These are phyloP conservation scores for Exserohilum turcica DNA, from an alignment of 2,329 filamentous ascomycete species.

Conservation along the genomic window DNA sequence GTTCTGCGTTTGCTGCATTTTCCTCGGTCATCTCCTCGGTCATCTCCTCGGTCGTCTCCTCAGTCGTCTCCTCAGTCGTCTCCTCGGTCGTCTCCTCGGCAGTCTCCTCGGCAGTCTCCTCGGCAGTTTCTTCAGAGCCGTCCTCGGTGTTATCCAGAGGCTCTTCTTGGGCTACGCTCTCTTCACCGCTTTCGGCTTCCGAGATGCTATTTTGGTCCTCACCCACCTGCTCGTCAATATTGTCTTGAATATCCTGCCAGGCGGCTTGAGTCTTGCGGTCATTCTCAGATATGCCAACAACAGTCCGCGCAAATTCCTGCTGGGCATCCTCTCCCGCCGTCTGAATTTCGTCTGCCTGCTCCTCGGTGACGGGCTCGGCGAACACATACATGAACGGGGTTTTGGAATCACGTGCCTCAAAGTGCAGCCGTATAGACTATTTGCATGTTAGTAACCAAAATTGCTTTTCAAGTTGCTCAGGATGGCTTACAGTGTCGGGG, in stretches of 20 bases:
- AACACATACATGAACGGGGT: slow-evolving; percentile 84
- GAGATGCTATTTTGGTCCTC: slow-evolving; percentile 24
- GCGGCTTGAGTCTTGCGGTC: slow-evolving; percentile 36
- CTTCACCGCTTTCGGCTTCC: slow-evolving; percentile 19
- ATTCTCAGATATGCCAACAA: slow-evolving; percentile 54
- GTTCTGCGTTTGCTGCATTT: neutral
- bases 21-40: neutral
- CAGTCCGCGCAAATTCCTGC: slow-evolving; percentile 69
- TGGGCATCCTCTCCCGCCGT: slow-evolving; percentile 66
- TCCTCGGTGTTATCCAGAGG: neutral
- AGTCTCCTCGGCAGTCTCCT: neutral
- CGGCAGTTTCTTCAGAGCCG: neutral
- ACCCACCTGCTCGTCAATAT: slow-evolving; percentile 41
- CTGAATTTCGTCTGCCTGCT: slow-evolving; percentile 77
- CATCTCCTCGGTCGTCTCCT: neutral
- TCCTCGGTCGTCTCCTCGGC: neutral
- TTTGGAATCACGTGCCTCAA: slow-evolving; percentile 71
- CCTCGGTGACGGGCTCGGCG: slow-evolving; percentile 78
- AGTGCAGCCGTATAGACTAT: slow-evolving; percentile 74
- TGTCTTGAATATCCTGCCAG: slow-evolving; percentile 41
- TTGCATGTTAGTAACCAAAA: slow-evolving; percentile 13
- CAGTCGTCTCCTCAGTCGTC: neutral
- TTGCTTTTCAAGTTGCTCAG: neutral
- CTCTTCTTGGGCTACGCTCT: slow-evolving; percentile 4
- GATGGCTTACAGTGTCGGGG: slow-evolving; percentile 62